phyloP scores from a whole-genome alignment of 495 filamentous ascomycete species.

The Hypomontagnella monticulosa region DNA sequence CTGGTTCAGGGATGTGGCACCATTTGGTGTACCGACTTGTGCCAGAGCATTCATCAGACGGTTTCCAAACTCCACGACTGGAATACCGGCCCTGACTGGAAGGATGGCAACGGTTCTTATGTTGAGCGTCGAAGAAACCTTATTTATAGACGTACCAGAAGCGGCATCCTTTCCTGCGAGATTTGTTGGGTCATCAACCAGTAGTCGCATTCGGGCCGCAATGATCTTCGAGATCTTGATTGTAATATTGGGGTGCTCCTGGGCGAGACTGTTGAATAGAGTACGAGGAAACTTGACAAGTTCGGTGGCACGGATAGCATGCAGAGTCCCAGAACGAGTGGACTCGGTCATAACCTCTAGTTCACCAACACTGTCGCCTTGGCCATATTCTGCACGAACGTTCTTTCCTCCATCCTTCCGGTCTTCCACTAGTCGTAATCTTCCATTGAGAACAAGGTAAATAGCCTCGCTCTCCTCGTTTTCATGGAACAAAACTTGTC shows the following conservation, averaged over 20 bases:
- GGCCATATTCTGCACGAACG: conserved; percentile 91
- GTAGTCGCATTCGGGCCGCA: conserved; percentile 88
- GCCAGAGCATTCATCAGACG: conserved; percentile 85
- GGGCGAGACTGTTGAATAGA: conserved; percentile 94
- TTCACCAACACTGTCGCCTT: conserved; percentile 97
- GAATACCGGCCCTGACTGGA: conserved; percentile 89
- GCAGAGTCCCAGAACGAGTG: conserved; percentile 83
- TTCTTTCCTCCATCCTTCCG: conserved; percentile 81
- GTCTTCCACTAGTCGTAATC: conserved; percentile 82
- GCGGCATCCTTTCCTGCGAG: conserved; percentile 54
- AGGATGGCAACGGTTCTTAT: conserved; percentile 91
- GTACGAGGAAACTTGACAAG: conserved; percentile 95
- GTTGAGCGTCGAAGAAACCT: conserved; percentile 87
- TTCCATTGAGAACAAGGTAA: conserved; percentile 95
- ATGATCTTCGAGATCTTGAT: conserved; percentile 99
- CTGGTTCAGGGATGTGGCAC: conserved; percentile 92
- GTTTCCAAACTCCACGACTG: conserved; percentile 93
- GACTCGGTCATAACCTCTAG: conserved; percentile 97
- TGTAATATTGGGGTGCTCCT: conserved; percentile 96
- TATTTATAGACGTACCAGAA: conserved; percentile 67
- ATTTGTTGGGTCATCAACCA: conserved; percentile 79
- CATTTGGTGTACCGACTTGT: conserved; percentile 87
- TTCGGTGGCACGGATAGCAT: conserved; percentile 96
- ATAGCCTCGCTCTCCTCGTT: conserved; percentile 97
- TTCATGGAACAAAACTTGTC: conserved; percentile 93